Conservation (phyloP, 2,329 filamentous ascomycete genomes). For the Beauveria australis region DNA sequence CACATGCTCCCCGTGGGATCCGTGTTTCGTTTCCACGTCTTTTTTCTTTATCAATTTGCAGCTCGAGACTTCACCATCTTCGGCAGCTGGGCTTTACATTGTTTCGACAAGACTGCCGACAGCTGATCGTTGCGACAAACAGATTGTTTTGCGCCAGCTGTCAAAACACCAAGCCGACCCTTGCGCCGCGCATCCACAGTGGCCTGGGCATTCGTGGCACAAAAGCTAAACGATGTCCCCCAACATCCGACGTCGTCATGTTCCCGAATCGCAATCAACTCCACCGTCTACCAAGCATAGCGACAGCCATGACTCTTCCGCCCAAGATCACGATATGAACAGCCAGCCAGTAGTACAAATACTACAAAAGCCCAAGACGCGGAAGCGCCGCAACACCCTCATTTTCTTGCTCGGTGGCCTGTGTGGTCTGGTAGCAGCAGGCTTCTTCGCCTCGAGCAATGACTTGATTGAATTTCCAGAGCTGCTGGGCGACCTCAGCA, state of each 20-base stretch:
- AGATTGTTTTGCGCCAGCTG: not conserved
- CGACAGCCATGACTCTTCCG: not conserved
- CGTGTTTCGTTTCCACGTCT: not conserved
- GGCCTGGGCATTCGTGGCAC: not conserved
- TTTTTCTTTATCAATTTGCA: not conserved
- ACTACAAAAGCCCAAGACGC: conserved; percentile 40
- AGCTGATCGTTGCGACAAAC: not conserved
- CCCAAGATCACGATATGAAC: conserved; percentile 1
- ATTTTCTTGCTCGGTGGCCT: conserved; percentile 83
- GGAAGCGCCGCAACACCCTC: conserved; percentile 69
- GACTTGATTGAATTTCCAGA: conserved; percentile 78
- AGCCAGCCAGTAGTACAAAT: conserved; percentile 30
- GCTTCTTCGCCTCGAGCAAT: conserved; percentile 82
- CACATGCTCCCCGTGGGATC: conserved; percentile 5
- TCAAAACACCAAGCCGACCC: not conserved
- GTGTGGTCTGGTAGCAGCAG: conserved; percentile 81
- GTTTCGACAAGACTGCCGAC: not conserved
- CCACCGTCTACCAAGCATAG: not conserved
- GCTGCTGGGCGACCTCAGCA: conserved; percentile 57
- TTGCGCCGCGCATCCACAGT: not conserved
- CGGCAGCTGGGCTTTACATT: not conserved
- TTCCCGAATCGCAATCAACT: not conserved
- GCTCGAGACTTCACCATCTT: not conserved
- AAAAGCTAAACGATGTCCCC: not conserved
- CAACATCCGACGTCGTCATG: conserved; percentile 3